phyloP scores from a whole-genome alignment of 2,329 filamentous ascomycete genomes.

The Colletotrichum sp. region DNA sequence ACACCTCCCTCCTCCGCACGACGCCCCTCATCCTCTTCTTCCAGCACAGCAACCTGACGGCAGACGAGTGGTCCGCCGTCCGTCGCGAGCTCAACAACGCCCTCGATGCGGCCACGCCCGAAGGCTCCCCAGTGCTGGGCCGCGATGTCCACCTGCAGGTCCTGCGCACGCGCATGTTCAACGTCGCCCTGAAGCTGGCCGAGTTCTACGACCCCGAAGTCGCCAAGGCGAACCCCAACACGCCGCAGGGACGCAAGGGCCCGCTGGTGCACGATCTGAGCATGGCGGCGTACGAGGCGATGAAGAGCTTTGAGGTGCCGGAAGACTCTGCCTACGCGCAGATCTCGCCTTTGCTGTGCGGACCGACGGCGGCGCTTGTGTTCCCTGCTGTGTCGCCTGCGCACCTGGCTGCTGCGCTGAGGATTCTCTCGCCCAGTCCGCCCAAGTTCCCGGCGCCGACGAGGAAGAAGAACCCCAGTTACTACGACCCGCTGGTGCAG shows the following conservation, averaged over 20 bases:
- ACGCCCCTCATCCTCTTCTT: constrained; percentile 87
- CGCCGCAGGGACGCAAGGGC: constrained; percentile 31
- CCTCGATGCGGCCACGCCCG: constrained; percentile 43
- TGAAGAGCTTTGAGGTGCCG: constrained; percentile 41
- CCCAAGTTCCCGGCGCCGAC: constrained; percentile 79
- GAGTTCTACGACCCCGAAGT: constrained; percentile 74
- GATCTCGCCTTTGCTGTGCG: constrained; percentile 78
- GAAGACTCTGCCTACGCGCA: constrained; percentile 52
- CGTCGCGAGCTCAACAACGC: constrained; percentile 48
- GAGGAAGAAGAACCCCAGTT: constrained; percentile 77
- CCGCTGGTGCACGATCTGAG: constrained; percentile 58
- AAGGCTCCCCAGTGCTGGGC: constrained; percentile 54
- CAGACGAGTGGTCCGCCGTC: constrained; percentile 63
- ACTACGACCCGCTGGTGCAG: constrained; percentile 81
- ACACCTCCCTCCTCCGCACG: constrained; percentile 86
- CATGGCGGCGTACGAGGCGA: constrained; percentile 52
- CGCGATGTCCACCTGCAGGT: constrained; percentile 77
- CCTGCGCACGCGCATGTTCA: constrained; percentile 88
- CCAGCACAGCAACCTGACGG: constrained; percentile 71
- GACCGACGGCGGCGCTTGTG: constrained; percentile 79
- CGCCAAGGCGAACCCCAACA: constrained; percentile 30
- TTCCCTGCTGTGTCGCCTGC: constrained; percentile 84
- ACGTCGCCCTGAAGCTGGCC: constrained; percentile 80
- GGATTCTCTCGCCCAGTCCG: constrained; percentile 74
- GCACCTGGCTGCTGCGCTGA: constrained; percentile 82